These are phyloP conservation scores for Stropharia rugosoannulata DNA, from an alignment of 768 basidiomycete species.

Conservation along the genomic window DNA sequence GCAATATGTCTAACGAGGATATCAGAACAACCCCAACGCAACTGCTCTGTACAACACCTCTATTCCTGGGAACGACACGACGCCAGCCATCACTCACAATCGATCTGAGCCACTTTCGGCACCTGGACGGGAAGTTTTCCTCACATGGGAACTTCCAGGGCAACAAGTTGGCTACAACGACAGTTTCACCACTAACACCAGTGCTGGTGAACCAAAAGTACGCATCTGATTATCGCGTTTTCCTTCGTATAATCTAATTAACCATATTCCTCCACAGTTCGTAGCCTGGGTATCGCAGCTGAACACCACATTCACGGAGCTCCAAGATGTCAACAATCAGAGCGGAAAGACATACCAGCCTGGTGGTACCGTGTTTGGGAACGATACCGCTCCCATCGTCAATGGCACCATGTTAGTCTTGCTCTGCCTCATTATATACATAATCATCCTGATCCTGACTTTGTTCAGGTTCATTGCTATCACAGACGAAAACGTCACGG, in stretches of 20 bases:
- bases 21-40: conserved; percentile 23
- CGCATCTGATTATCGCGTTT: not conserved
- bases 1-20: not conserved
- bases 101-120: not conserved
- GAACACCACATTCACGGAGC: conserved; percentile 57
- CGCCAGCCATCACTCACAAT: conserved; percentile 37
- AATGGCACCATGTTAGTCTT: conserved; percentile 49
- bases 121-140: conserved; percentile 38
- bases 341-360: conserved; percentile 51
- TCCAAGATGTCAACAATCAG: conserved; percentile 40
- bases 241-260: not conserved
- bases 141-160: conserved; percentile 59
- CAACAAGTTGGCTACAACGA: conserved; percentile 48
- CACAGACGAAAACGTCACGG: conserved; percentile 44
- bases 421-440: not conserved
- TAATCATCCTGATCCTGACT: not conserved
- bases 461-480: conserved; percentile 44
- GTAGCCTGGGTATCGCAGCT: conserved; percentile 61
- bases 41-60: conserved; percentile 22
- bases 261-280: conserved; percentile 27
- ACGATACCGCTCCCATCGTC: conserved; percentile 36
- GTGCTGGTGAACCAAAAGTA: conserved; percentile 42
- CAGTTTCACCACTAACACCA: conserved; percentile 48
- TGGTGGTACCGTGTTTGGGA: conserved; percentile 42
- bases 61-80: conserved; percentile 32